Evolutionary conservation across 345 rosid species (phyloP).

Genomic region (Isatis tinctoria): DNA sequence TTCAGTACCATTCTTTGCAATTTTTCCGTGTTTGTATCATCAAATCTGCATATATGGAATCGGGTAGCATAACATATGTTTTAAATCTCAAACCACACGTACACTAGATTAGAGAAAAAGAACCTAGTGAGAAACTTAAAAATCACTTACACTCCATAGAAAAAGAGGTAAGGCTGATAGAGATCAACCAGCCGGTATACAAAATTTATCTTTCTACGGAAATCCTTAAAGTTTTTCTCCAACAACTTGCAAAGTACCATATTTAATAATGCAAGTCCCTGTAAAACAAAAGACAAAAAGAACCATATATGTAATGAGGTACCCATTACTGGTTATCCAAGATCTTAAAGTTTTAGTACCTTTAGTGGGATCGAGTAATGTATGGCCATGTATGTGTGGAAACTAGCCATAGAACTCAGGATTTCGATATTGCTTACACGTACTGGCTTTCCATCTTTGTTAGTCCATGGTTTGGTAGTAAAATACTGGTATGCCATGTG

Average conservation of each 20-base stretch:
- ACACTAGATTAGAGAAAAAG: neutral
- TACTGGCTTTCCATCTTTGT: constrained; percentile 73
- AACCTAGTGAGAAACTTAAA: neutral
- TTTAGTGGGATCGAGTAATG: constrained; percentile 59
- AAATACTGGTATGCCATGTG: constrained; percentile 48
- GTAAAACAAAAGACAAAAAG: neutral
- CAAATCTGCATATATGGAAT: constrained; percentile 19
- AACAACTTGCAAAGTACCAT: constrained; percentile 23
- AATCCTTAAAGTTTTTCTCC: neutral
- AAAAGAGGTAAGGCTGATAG: constrained; percentile 30
- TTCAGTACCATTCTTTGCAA: neutral
- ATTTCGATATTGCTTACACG: constrained; percentile 45
- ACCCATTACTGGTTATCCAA: neutral
- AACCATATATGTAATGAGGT: neutral
- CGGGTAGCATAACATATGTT: neutral
- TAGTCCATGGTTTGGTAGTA: constrained; percentile 64
- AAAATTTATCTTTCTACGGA: neutral
- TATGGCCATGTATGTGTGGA: constrained; percentile 63
- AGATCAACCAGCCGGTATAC: constrained; percentile 23
- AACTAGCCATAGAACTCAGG: constrained; percentile 58
- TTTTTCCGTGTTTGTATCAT: constrained; percentile 17
- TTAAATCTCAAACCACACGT: neutral
- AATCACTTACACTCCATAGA: constrained; percentile 25
- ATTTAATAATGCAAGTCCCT: constrained; percentile 29
- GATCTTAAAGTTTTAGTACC: constrained; percentile 33